Evolutionary conservation across 306 rosid species (phyloP), one percentile per base, ranked within the genome.

Genomic region (Dalbergia cultrata): DNA sequence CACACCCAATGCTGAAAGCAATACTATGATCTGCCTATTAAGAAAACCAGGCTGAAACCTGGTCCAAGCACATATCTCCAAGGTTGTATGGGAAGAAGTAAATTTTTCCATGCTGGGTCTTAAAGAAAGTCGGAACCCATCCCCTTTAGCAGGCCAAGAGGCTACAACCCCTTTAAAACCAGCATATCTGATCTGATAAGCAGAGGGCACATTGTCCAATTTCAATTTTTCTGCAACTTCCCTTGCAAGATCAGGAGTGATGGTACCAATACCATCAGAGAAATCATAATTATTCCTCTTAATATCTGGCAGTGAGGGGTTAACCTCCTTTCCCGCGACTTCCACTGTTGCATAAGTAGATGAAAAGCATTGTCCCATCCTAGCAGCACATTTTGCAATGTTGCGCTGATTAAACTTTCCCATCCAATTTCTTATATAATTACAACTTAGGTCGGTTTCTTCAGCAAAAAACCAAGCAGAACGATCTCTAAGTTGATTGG

Each of bases 401-500:
- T 87, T 94, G 59, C 1, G 82, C 19, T 85, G 78, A 17, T 9
- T n/a, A 70, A 94, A 91, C 78, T 18, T 86, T 7, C 98, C 98
- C 98, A 94, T 94, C 97, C 95, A 94, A 67, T 8, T 7, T 78
- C 69, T 75, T 37, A 90, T 89, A 16, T 39, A 0, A 13, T 4
- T 9, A 75, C 85, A 86, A 6, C 31, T 61, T 9, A 86, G 49
- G 7, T 70, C 31, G 26, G 4, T 39, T 6, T 34, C 85, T 12
- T 94, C 91, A 13, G 98, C 92, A 62, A 91, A 94, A 84, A 94
- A 94, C 97, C 98, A 94, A 77, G 95, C 98, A 81, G 98, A 94
- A 56, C 93, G 91, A 73, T 94, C 97, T 77, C 89, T 86, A 34
- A 94, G 85, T 83, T 94, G 98, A 88, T 94, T 94, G 63, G 98